Evolutionary conservation across 1,284 basidiomycete genomes (phyloP), one percentile per base, ranked within the genome.

Genomic region (Apiotrichum siamense): DNA sequence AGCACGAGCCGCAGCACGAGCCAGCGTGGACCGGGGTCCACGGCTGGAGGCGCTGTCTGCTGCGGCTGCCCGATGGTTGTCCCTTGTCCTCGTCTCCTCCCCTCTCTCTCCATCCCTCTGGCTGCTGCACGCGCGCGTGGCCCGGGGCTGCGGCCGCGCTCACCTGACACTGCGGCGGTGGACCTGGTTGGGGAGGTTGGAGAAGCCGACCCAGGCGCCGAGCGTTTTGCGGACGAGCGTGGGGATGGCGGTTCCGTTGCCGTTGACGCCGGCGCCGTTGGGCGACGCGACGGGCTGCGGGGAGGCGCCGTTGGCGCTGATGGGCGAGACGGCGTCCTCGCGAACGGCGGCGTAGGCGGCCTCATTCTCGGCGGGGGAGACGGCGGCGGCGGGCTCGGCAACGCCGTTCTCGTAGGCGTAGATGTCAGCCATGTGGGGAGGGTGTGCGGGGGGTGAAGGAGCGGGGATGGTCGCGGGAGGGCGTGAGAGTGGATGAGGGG

Each of bases 121-220:
- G n/a, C n/a, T n/a, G n/a, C n/a, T n/a, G n/a, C n/a, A 41, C 39
- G 18, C 29, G 29, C 17, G 12, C 29, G 11, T 31, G 12, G 17
- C 15, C 20, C 10, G 13, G 20, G 12, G 11, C 18, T 23, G 13
- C 11, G 3, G 37, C n/a, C 7, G 15, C 23, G 73, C 77, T 63
- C 58, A 75, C 78, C 88, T 82, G 52, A 94, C 86, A 67, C 90
- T 93, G 79, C 92, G 90, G 75, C 93, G 85, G 77, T 96, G 93
- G 43, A 96, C 90, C 75, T 97, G 92, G 80, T 97, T 96, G 52
- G 93, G 92, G 51, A 97, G 80, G 76, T 94, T 97, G 72, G 91
- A 88, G 70, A 88, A 85, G 39, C 83, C 83, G 51, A 93, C 73
- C 69, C 68, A 74, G 35, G 69, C 72, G 17, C 63, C 60, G 48